A percentile compares a stretch with the other conserved stretches of the same genome.
These are phyloP conservation scores for Triticum dicoccoides DNA, from an alignment of 176 grass and related monocot species.

Conservation along the genomic window DNA sequence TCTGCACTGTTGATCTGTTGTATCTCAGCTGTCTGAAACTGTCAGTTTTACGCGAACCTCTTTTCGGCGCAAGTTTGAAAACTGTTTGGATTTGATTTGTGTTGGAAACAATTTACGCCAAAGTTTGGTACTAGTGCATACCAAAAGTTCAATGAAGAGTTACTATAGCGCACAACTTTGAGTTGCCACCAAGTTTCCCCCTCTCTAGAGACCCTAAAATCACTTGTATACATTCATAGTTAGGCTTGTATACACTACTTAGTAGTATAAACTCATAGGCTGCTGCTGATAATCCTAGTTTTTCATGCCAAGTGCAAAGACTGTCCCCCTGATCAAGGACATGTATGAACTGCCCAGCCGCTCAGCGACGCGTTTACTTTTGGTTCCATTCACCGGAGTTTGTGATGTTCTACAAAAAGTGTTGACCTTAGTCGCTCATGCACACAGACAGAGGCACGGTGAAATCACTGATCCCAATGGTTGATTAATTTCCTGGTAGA, in stretches of 20 bases:
- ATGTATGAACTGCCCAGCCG: constrained; percentile 49
- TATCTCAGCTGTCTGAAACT: neutral
- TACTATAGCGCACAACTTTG: constrained; percentile 18
- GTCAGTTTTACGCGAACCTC: neutral
- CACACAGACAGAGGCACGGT: constrained; percentile 33
- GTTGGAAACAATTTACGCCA: neutral
- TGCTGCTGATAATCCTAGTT: constrained; percentile 37
- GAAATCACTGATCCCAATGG: constrained; percentile 50
- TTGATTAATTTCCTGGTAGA: constrained; percentile 28
- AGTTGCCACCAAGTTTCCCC: constrained; percentile 25
- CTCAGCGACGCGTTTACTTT: constrained; percentile 37
- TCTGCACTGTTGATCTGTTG: too few relatives aligned
- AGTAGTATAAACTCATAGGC: constrained; percentile 20
- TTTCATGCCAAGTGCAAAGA: constrained; percentile 25
- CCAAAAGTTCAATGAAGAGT: constrained; percentile 17
- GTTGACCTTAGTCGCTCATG: constrained; percentile 35
- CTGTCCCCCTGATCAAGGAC: constrained; percentile 44
- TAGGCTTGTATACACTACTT: neutral
- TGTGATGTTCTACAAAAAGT: constrained; percentile 30
- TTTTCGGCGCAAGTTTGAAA: neutral
- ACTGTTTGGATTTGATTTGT: neutral
- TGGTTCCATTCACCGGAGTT: neutral
- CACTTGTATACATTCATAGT: constrained; percentile 19
- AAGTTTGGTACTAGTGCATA: neutral
- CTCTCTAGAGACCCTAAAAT: constrained; percentile 43